phyloP scores from a whole-genome alignment of 1,284 basidiomycete genomes.

The Vanrija pseudolonga region DNA sequence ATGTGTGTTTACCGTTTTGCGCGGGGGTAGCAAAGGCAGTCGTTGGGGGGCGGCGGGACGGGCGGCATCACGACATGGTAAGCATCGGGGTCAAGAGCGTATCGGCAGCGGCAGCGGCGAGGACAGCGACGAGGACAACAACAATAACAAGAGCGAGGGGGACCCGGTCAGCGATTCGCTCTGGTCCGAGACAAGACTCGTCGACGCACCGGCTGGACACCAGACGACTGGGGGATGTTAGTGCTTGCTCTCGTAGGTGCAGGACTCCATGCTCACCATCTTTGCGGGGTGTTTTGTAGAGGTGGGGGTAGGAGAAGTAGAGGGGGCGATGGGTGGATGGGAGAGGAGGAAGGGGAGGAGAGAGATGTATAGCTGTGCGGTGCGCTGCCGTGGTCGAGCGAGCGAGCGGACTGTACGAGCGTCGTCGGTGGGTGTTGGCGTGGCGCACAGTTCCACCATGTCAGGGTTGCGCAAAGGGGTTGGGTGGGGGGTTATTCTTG shows the following conservation, averaged over 20 bases:
- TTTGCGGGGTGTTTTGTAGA: constrained; percentile 2
- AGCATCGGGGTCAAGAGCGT: neutral
- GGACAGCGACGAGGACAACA: neutral
- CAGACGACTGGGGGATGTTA: constrained; percentile 32
- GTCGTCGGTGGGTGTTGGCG: neutral
- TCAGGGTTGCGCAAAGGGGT: too few species aligned
- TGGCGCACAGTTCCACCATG: neutral
- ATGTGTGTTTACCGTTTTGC: neutral
- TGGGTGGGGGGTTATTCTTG: too few species aligned
- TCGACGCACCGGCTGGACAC: constrained; percentile 41
- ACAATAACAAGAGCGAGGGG: too few species aligned
- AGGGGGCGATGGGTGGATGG: neutral
- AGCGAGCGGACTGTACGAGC: too few species aligned
- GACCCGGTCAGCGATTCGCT: neutral
- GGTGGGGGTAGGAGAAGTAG: neutral
- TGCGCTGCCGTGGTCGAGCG: too few species aligned
- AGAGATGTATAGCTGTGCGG: too few species aligned
- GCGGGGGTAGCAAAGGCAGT: neutral
- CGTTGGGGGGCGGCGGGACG: too few species aligned
- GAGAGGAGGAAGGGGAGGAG: neutral
- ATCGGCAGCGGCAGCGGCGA: neutral
- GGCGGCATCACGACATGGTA: too few species aligned
- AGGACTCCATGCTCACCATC: constrained; percentile 16
- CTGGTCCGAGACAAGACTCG: too few species aligned
- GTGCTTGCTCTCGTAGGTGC: neutral